Conservation (phyloP, 2,329 filamentous ascomycete genomes). For the Alternaria dauci region DNA sequence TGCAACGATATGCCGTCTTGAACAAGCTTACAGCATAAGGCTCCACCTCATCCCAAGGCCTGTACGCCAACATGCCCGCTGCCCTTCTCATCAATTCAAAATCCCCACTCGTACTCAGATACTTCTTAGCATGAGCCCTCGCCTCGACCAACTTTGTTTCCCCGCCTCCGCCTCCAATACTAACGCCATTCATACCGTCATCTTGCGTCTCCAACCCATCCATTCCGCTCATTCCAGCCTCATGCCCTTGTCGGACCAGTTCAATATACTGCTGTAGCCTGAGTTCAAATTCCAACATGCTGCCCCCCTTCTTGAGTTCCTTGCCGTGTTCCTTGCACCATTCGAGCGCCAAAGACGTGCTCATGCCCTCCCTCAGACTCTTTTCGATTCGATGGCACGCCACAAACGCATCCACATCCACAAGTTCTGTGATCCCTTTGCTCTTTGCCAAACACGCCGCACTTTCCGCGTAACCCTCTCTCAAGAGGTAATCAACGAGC, state of each 20-base stretch:
- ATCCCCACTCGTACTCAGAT: constrained; percentile 74
- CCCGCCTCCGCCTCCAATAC: constrained; percentile 46
- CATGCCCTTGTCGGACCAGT: constrained; percentile 71
- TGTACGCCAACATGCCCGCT: constrained; percentile 81
- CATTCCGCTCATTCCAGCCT: constrained; percentile 36
- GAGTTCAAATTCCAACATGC: constrained; percentile 90
- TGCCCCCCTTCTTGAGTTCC: constrained; percentile 86
- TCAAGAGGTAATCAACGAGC: constrained; percentile 89
- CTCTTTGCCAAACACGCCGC: constrained; percentile 78
- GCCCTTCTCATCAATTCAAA: constrained; percentile 75
- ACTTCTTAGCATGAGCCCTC: constrained; percentile 81
- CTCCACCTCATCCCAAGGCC: constrained; percentile 66
- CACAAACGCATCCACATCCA: constrained; percentile 88
- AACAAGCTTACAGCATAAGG: constrained; percentile 64
- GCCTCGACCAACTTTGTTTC: constrained; percentile 75
- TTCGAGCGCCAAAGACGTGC: constrained; percentile 78
- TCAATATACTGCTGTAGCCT: constrained; percentile 96
- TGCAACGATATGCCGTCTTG: not conserved
- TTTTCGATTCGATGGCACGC: constrained; percentile 80
- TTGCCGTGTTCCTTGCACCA: constrained; percentile 97
- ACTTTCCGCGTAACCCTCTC: constrained; percentile 81
- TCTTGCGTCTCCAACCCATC: constrained; percentile 33
- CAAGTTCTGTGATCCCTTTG: constrained; percentile 79
- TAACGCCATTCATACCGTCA: constrained; percentile 71
- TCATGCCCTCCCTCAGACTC: constrained; percentile 70